phyloP scores from a whole-genome alignment of 345 rosid species.

The Laguncularia racemosa region DNA sequence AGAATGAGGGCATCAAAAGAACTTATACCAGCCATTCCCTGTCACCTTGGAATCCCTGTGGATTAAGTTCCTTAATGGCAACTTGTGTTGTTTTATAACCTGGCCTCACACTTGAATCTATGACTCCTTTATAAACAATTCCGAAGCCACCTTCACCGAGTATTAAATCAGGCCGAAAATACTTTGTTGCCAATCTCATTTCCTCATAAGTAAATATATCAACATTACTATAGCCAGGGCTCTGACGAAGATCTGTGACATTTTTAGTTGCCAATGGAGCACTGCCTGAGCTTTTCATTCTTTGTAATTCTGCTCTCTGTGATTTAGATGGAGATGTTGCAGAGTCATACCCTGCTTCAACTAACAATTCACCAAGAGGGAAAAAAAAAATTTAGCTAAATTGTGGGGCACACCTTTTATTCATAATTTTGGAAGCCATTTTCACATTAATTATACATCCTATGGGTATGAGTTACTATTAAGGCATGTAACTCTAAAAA shows the following conservation, averaged over 20 bases:
- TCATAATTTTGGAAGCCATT: background rate
- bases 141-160: slow-evolving; percentile 99
- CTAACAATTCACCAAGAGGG: background rate
- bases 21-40: slow-evolving; percentile 92
- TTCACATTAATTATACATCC: too few species aligned
- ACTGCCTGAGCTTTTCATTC: slow-evolving; percentile 11
- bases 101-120: slow-evolving; percentile 56
- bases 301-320: slow-evolving; percentile 1
- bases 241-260: slow-evolving; percentile 68
- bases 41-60: slow-evolving; percentile 91
- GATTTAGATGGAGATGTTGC: slow-evolving; percentile 7
- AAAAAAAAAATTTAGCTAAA: background rate
- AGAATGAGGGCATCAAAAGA: slow-evolving; percentile 2
- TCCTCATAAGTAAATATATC: slow-evolving; percentile 79
- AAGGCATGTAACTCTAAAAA: too few species aligned
- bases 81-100: slow-evolving; percentile 56
- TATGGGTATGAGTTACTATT: too few species aligned
- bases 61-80: slow-evolving; percentile 92
- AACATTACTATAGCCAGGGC: slow-evolving; percentile 59
- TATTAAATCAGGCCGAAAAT: slow-evolving; percentile 73
- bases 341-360: slow-evolving; percentile 15
- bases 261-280: slow-evolving; percentile 34
- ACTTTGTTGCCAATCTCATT: slow-evolving; percentile 79
- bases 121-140: slow-evolving; percentile 75
- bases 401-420: background rate